Evolutionary conservation across 257 asterid species (phyloP), one percentile per base, ranked within the genome.

Genomic region (Solanum gandarillasii): DNA sequence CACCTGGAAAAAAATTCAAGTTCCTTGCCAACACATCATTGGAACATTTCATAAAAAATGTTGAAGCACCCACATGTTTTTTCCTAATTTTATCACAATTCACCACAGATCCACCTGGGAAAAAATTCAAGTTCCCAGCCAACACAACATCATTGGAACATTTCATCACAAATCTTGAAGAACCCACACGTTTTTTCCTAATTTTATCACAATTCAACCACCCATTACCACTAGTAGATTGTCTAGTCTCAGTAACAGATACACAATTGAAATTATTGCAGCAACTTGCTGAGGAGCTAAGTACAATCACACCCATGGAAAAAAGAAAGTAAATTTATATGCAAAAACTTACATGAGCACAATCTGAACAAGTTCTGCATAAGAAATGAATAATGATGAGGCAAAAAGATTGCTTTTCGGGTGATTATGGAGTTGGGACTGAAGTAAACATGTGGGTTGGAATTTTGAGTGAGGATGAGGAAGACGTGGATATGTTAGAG

Each of bases 241-340:
- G 86, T 23, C 71, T 52, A 88, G 86, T 90, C 86, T 48, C 90
- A 88, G 88, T 48, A 32, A 91, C 85, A 76, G 91, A 89, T 90
- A 88, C 43, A 87, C 86, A 89, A 87, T 84, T 88, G 82, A 91
- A 91, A 86, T 82, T 90, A 86, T 92, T 89, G 90, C 92, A 90
- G 85, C 90, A 93, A 83, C 91, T 67, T 86, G 90, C 88, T 46
- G 96, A 91, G 70, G 95, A 93, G 87, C 86, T 88, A 18, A 92
- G 90, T 48, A 91, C 39, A 91, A 92, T 91, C 83, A 91, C 94
- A 86, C 89, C 94, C 98, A 94, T 94, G 83, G 90, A 55, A 81
- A 87, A 90, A 52, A 48, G 14, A 48, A 9, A 16, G n/a, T 12
- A 1, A 75, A 75, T 75, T 36, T 75, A 75, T 36, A 75, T 36